phyloP scores from a whole-genome alignment of 1,139 yeast species.

The Ashbya aceris region DNA sequence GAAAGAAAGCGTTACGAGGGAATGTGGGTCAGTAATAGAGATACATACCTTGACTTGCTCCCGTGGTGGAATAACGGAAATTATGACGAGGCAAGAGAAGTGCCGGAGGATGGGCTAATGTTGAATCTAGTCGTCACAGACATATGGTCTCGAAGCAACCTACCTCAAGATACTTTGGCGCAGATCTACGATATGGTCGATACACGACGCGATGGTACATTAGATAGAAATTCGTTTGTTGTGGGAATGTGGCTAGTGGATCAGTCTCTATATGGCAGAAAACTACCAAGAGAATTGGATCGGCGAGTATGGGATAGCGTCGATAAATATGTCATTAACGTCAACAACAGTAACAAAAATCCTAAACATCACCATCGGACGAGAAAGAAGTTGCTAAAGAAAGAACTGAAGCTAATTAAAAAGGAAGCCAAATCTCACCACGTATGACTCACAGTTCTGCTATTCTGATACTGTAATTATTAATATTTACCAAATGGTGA shows the following conservation, averaged over 20 bases:
- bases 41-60: slow-evolving; percentile 43
- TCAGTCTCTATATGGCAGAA: slow-evolving; percentile 89
- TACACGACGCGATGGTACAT: slow-evolving; percentile 61
- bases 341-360: slow-evolving; percentile 17
- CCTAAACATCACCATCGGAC: slow-evolving; percentile 23
- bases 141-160: slow-evolving; percentile 69
- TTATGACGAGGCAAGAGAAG: slow-evolving; percentile 16
- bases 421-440: slow-evolving; percentile 17
- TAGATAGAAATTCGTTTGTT: slow-evolving; percentile 71
- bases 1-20: slow-evolving; percentile 89
- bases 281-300: slow-evolving; percentile 60
- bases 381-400: slow-evolving; percentile 26
- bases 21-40: slow-evolving; percentile 83
- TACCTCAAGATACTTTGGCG: slow-evolving; percentile 53
- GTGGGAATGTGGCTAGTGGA: slow-evolving; percentile 96
- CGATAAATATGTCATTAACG: slow-evolving; percentile 32
- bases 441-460: background rate
- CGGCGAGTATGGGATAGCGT: slow-evolving; percentile 59
- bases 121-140: slow-evolving; percentile 53
- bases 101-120: slow-evolving; percentile 36
- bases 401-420: slow-evolving; percentile 27
- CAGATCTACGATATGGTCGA: slow-evolving; percentile 80
- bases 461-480: background rate
- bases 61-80: slow-evolving; percentile 27
- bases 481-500: too few species aligned